phyloP scores from a whole-genome alignment of 1,284 basidiomycete species.

The Moesziomyces sp. region DNA sequence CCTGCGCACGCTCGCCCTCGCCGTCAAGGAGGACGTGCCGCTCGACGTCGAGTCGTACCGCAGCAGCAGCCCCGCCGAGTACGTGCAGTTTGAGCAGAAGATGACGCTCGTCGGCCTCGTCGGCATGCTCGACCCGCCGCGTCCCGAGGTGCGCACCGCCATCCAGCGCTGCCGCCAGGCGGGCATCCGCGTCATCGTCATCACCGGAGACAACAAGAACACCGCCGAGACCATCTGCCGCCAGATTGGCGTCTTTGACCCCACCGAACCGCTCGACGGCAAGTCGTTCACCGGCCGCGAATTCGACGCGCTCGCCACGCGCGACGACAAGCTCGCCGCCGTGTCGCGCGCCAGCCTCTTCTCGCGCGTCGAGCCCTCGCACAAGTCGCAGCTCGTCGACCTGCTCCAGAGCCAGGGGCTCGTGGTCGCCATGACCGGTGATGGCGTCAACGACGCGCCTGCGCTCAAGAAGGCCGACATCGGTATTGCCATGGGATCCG shows the following conservation, averaged over 20 bases:
- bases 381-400: conserved; percentile 95
- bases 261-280: conserved; percentile 72
- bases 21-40: conserved; percentile 78
- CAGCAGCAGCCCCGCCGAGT: conserved; percentile 74
- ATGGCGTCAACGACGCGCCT: conserved; percentile 70
- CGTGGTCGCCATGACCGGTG: conserved; percentile 88
- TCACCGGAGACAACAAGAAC: conserved; percentile 98
- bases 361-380: conserved; percentile 90
- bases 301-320: conserved; percentile 80
- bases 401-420: conserved; percentile 89
- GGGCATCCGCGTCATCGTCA: conserved; percentile 94
- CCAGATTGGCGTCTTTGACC: conserved; percentile 87
- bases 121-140: conserved; percentile 97
- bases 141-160: conserved; percentile 88
- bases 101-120: conserved; percentile 94
- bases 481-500: conserved; percentile 70
- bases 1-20: conserved; percentile 89
- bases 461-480: conserved; percentile 70
- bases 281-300: conserved; percentile 96
- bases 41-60: conserved; percentile 75
- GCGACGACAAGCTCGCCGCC: conserved; percentile 81
- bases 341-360: conserved; percentile 90
- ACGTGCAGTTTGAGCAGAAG: conserved; percentile 80
- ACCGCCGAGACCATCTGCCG: conserved; percentile 97
- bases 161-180: conserved; percentile 90